Base-by-base conservation (phyloP, 805 yeast genomes). In the Saccharomycopsis sp. region DNA sequence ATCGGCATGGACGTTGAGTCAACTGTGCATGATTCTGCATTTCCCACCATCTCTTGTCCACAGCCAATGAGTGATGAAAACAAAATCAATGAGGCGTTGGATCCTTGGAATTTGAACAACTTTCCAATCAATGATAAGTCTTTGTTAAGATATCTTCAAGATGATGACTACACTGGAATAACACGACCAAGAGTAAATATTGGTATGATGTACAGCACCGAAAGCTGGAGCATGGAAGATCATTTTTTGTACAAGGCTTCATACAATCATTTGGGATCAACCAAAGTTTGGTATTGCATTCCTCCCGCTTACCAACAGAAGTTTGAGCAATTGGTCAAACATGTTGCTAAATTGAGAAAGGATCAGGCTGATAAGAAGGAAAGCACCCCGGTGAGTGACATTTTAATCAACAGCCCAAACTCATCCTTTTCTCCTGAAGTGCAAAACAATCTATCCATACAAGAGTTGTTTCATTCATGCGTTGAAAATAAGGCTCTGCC, bases 201-300 rank as follows among this genome's bases (percentile, higher is more conserved):
- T 8, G 75, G 73, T 1, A 70, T 71, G 73, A 59, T 74, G 2
- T 71, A 68, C 47, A 67, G 79, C 37, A 58, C 71, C 2, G 68
- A 69, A 38, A 65, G 72, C 33, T 80, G 85, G 85, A 55, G 58
- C 16, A 56, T 67, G 40, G 82, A 74, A 49, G 87, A 80, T 48
- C 80, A 74, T 46, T 73, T 71, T 54, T 55, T 79, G 2, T 74
- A 75, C 33, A 52, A 62, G 8, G 59, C 68, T 21, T 75, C 73
- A 51, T 78, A 67, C 46, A 72, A 68, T 34, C 75, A 74, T 48
- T 49, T 64, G 36, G 88, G 87, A 2, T 70, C 71, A 5, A 52
- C 63, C 10, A 72, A 69, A 51, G 51, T 71, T 15, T 77, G 85
- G 83, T 77, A 74, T 46, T 67, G 77, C 41, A 65, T 80, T n/a